These are phyloP conservation scores for Coniochaeta ligniaria DNA, from an alignment of 2,329 filamentous ascomycete species.

Conservation along the genomic window DNA sequence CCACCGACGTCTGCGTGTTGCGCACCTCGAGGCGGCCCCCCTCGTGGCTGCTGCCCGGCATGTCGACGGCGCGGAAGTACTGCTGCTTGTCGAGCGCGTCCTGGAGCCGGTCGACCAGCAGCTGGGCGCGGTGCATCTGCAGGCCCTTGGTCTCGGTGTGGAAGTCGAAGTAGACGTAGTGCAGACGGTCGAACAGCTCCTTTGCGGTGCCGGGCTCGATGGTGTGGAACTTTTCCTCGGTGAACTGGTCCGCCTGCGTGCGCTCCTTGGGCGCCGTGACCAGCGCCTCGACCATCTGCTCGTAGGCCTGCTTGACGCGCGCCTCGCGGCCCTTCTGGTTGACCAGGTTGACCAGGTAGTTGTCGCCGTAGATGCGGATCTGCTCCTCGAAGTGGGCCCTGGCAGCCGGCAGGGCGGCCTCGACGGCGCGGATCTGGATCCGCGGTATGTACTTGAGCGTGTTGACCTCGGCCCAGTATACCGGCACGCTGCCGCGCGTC, in stretches of 20 bases:
- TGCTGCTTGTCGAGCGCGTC: constrained; percentile 70
- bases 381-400: constrained; percentile 89
- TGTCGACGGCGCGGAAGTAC: constrained; percentile 90
- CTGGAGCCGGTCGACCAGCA: constrained; percentile 75
- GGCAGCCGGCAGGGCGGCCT: constrained; percentile 71
- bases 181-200: constrained; percentile 70
- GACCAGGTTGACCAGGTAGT: constrained; percentile 94
- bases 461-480: constrained; percentile 96
- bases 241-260: constrained; percentile 56
- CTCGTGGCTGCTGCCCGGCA: constrained; percentile 44
- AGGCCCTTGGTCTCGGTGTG: constrained; percentile 96
- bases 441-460: constrained; percentile 86
- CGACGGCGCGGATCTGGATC: constrained; percentile 78
- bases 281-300: constrained; percentile 75
- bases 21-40: constrained; percentile 72
- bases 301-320: constrained; percentile 86
- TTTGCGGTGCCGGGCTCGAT: constrained; percentile 53
- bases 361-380: constrained; percentile 88
- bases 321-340: constrained; percentile 92
- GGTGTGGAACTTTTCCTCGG: constrained; percentile 75
- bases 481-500: constrained; percentile 90
- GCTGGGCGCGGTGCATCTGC: constrained; percentile 83
- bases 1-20: constrained; percentile 77
- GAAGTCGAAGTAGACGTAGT: constrained; percentile 98
- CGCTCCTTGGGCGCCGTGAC: constrained; percentile 62